phyloP scores from a whole-genome alignment of 176 grass and related monocot species.

The barley (Hordeum vulgare) region DNA sequence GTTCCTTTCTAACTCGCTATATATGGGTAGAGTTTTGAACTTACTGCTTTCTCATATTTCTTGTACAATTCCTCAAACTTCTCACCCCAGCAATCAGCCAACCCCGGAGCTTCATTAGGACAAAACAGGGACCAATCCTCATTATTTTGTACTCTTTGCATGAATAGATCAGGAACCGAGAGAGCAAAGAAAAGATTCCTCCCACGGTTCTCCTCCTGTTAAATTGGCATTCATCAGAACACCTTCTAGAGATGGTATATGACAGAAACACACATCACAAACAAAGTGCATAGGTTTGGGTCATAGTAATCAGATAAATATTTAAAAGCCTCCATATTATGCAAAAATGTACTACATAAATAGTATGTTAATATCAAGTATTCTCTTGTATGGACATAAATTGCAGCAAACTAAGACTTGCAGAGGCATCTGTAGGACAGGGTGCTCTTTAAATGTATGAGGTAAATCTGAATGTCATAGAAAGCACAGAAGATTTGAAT shows the following conservation, averaged over 20 bases:
- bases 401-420: not conserved
- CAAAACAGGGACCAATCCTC: slow-evolving; percentile 96
- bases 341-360: not conserved
- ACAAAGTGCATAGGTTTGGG: not conserved
- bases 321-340: not conserved
- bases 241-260: too few relatives aligned
- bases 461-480: too few relatives aligned
- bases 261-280: too few relatives aligned
- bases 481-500: too few relatives aligned
- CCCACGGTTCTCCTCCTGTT: slow-evolving; percentile 90
- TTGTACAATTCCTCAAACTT: too few relatives aligned
- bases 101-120: slow-evolving; percentile 93
- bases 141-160: slow-evolving; percentile 90
- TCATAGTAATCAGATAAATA: not conserved
- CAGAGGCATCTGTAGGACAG: not conserved
- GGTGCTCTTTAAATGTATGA: too few relatives aligned
- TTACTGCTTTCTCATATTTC: too few relatives aligned
- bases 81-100: too few relatives aligned
- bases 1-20: too few relatives aligned
- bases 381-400: not conserved
- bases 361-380: not conserved
- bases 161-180: slow-evolving; percentile 95
- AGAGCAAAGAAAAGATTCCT: slow-evolving; percentile 96
- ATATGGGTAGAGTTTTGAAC: too few relatives aligned
- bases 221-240: slow-evolving; percentile 11